These are phyloP conservation scores for Paracamarosporium sp. DNA, from an alignment of 2,329 filamentous ascomycete genomes.

Conservation along the genomic window DNA sequence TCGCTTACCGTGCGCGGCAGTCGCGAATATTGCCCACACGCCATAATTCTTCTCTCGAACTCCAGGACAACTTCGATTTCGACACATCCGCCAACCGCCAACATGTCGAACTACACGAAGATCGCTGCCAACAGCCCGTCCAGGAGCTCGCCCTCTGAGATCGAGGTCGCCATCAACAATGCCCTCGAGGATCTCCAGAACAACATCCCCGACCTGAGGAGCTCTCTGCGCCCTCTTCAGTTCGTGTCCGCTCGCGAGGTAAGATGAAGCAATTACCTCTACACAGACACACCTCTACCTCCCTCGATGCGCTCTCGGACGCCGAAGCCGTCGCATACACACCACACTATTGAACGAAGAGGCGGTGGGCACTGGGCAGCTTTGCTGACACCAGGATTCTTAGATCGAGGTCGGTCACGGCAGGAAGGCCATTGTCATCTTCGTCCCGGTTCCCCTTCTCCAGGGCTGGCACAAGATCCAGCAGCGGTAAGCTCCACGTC, in stretches of 20 bases:
- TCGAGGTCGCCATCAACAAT: constrained; percentile 95
- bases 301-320: constrained; percentile 35
- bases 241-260: constrained; percentile 99
- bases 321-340: constrained; percentile 32
- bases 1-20: constrained; percentile 16
- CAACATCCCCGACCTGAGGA: constrained; percentile 98
- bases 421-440: constrained; percentile 99
- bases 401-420: constrained; percentile 99
- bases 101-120: constrained; percentile 77
- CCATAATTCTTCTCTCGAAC: constrained; percentile 14
- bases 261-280: constrained; percentile 61
- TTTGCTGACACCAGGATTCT: constrained; percentile 64
- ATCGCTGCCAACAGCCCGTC: constrained; percentile 97
- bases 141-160: constrained; percentile 93
- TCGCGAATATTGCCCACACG: constrained; percentile 11
- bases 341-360: constrained; percentile 51
- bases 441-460: constrained; percentile 99
- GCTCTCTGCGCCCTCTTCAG: constrained; percentile 94
- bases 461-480: constrained; percentile 99
- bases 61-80: constrained; percentile 21
- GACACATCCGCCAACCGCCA: constrained; percentile 56
- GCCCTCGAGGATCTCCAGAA: constrained; percentile 83
- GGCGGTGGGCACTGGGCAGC: constrained; percentile 64
- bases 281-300: constrained; percentile 13
- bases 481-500: constrained; percentile 82